A percentile compares a stretch with the other conserved stretches of the same genome.
Conservation (phyloP, 2,329 filamentous ascomycete genomes). For the Trichoderma brevicompactum region DNA sequence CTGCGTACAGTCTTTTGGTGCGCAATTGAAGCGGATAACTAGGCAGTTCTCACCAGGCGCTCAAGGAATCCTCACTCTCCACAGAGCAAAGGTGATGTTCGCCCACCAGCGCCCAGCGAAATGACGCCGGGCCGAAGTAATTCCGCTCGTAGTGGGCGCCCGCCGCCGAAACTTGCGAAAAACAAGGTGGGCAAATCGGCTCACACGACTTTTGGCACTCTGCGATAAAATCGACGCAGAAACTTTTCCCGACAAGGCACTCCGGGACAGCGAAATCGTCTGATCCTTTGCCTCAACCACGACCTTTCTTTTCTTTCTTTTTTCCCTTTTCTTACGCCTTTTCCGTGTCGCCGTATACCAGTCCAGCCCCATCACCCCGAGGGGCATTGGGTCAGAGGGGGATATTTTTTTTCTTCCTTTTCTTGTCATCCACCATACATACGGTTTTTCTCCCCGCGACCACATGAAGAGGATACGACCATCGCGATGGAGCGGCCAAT, state of each 20-base stretch:
- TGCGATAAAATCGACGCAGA: slow-evolving; percentile 23
- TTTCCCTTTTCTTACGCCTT: not conserved
- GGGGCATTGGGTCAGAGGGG: slow-evolving; percentile 27
- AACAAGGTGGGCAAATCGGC: slow-evolving; percentile 25
- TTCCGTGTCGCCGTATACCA: not conserved
- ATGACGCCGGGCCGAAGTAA: slow-evolving; percentile 30
- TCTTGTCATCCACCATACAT: not conserved
- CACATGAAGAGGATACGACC: slow-evolving; percentile 51
- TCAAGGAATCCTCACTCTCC: slow-evolving; percentile 7
- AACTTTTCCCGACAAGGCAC: slow-evolving; percentile 20
- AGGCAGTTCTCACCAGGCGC: slow-evolving; percentile 3
- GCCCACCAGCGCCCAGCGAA: slow-evolving; percentile 20
- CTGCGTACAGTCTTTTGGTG: slow-evolving; percentile 34
- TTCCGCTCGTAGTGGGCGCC: slow-evolving; percentile 26
- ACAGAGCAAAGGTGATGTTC: slow-evolving; percentile 15
- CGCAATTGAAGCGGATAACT: slow-evolving; percentile 37
- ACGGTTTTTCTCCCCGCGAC: slow-evolving; percentile 8
- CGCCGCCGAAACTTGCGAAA: slow-evolving; percentile 20
- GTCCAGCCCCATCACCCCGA: not conserved
- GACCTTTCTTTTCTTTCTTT: not conserved
- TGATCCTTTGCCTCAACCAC: slow-evolving; percentile 18
- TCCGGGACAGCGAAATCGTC: slow-evolving; percentile 13
- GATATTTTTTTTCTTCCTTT: slow-evolving; percentile 1
- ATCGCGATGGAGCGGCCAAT: slow-evolving; percentile 48
- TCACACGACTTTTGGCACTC: slow-evolving; percentile 30